A percentile compares a stretch with the other conserved stretches of the same genome.
These are phyloP conservation scores for Solanum gracilifrons DNA, from an alignment of 257 asterid species.

Conservation along the genomic window DNA sequence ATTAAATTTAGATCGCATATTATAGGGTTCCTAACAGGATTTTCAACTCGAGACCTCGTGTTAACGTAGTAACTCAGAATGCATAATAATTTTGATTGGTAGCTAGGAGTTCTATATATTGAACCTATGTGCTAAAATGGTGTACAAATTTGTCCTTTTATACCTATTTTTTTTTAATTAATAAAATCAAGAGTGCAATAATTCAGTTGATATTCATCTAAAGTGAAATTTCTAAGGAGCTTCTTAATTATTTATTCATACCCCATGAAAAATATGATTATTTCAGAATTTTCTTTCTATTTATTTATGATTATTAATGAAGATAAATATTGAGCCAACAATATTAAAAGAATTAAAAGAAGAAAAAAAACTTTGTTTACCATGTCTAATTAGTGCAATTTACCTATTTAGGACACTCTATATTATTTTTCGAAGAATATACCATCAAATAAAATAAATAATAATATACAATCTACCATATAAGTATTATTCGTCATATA, in stretches of 20 bases:
- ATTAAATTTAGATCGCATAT: too few species aligned
- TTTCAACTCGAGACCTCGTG: too few species aligned
- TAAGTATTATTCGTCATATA: background rate
- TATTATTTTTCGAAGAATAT: too few species aligned
- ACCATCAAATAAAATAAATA: background rate
- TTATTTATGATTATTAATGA: background rate
- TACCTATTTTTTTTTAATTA: background rate
- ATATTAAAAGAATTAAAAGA: background rate
- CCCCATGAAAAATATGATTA: background rate
- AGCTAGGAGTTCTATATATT: background rate
- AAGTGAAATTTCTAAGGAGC: background rate
- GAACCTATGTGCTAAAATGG: background rate
- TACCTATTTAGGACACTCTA: background rate
- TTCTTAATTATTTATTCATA: background rate
- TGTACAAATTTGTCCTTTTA: background rate
- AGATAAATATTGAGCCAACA: background rate
- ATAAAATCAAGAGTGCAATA: background rate
- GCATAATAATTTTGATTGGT: background rate
- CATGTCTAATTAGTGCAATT: background rate
- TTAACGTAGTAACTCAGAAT: too few species aligned
- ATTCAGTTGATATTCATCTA: background rate
- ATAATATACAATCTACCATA: background rate
- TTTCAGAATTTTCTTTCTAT: background rate
- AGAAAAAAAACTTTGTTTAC: background rate
- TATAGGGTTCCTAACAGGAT: too few species aligned